Evolutionary conservation across 1,284 basidiomycete genomes (phyloP).

Genomic region (Amylostereum chailletii): DNA sequence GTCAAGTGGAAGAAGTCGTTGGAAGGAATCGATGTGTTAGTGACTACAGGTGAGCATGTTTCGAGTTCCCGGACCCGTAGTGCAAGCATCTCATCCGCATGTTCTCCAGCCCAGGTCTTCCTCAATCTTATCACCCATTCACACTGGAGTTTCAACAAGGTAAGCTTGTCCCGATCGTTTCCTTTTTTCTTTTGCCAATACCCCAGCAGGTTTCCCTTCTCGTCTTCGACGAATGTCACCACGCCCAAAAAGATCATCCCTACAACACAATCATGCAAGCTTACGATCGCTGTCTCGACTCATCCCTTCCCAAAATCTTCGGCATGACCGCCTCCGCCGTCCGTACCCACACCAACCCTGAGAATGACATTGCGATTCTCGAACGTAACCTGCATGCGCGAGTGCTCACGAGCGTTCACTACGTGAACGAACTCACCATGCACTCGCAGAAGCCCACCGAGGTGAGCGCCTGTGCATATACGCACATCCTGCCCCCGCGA

Average conservation of each 20-base stretch:
- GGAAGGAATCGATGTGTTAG: slow-evolving; percentile 58
- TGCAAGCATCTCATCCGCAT: neutral
- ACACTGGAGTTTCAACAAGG: slow-evolving; percentile 62
- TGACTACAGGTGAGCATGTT: slow-evolving; percentile 61
- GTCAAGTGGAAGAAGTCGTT: slow-evolving; percentile 58
- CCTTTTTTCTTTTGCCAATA: neutral
- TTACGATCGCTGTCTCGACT: slow-evolving; percentile 46
- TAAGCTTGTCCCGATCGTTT: slow-evolving; percentile 15
- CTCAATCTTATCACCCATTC: slow-evolving; percentile 73
- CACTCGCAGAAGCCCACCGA: slow-evolving; percentile 61
- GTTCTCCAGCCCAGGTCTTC: slow-evolving; percentile 66
- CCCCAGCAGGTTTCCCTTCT: slow-evolving; percentile 55
- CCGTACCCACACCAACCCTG: slow-evolving; percentile 63
- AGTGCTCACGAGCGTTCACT: slow-evolving; percentile 63
- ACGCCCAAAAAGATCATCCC: slow-evolving; percentile 70
- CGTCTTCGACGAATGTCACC: slow-evolving; percentile 80
- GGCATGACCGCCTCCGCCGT: slow-evolving; percentile 85
- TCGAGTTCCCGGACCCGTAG: neutral
- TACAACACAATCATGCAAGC: slow-evolving; percentile 77
- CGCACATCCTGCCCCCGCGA: too few relatives aligned
- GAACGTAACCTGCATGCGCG: slow-evolving; percentile 66
- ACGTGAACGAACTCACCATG: slow-evolving; percentile 51
- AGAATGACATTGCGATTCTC: slow-evolving; percentile 48
- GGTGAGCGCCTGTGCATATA: slow-evolving; percentile 26
- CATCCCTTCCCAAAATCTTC: slow-evolving; percentile 68